Evolutionary conservation across 768 basidiomycete genomes (phyloP).

Genomic region (Pleurotus sapidus): DNA sequence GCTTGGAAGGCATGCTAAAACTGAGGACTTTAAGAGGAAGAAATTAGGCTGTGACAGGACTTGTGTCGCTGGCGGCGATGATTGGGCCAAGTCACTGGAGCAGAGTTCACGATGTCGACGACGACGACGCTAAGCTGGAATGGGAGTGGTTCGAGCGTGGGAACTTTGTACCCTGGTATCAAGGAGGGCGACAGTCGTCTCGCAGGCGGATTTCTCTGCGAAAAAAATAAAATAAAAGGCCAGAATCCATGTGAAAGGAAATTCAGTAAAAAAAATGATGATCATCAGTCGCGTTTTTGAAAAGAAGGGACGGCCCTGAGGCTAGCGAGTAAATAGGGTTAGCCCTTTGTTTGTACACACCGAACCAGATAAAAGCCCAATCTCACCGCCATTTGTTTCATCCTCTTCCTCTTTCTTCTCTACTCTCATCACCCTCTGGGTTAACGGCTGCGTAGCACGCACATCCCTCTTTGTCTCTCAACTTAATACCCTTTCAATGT

Average conservation of each 20-base stretch:
- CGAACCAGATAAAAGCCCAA: constrained; percentile 15
- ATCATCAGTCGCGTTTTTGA: constrained; percentile 13
- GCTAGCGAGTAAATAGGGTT: constrained; percentile 8
- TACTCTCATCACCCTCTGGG: constrained; percentile 47
- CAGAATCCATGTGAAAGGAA: constrained; percentile 41
- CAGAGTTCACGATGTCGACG: not conserved
- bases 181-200: too few relatives aligned
- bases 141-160: not conserved
- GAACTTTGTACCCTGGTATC: not conserved
- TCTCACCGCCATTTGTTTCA: constrained; percentile 29
- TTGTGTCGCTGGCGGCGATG: not conserved
- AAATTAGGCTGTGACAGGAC: not conserved
- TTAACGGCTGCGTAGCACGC: constrained; percentile 54
- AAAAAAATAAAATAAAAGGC: too few relatives aligned
- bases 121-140: not conserved
- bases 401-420: constrained; percentile 54
- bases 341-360: constrained; percentile 11
- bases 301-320: constrained; percentile 28
- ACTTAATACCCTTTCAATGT: constrained; percentile 38
- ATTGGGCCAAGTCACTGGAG: constrained; percentile 6
- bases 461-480: constrained; percentile 53
- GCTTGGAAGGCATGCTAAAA: constrained; percentile 10
- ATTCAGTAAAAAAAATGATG: constrained; percentile 32
- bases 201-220: too few relatives aligned
- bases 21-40: not conserved